These are phyloP conservation scores for Nidula microcarpa DNA, from an alignment of 768 basidiomycete genomes.

Conservation along the genomic window DNA sequence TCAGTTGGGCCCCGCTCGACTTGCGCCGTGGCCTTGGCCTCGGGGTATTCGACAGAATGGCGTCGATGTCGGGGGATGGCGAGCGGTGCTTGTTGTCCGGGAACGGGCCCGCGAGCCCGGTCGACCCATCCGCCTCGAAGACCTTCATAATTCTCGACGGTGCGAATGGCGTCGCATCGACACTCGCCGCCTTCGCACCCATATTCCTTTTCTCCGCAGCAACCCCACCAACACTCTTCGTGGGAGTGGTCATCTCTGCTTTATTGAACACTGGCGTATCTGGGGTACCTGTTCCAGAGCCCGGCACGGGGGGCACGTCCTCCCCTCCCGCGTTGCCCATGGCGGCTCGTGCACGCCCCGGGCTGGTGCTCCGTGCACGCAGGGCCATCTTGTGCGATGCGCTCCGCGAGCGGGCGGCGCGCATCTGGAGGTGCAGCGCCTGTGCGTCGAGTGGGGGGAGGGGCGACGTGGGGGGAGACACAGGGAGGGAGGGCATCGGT, in stretches of 20 bases:
- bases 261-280: too few species aligned
- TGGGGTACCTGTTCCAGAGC: too few species aligned
- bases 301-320: not conserved
- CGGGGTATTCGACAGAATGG: conserved; percentile 35
- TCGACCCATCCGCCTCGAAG: too few species aligned
- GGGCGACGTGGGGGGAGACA: not conserved
- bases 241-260: too few species aligned
- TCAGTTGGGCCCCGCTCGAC: not conserved
- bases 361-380: conserved; percentile 5
- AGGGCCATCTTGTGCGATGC: conserved; percentile 17
- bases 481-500: not conserved
- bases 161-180: not conserved
- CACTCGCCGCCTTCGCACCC: too few species aligned
- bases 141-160: too few species aligned
- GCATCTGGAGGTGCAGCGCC: conserved; percentile 12
- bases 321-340: not conserved
- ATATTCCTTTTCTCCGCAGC: too few species aligned
- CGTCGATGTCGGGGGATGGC: conserved; percentile 31
- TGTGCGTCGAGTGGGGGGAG: not conserved
- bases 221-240: too few species aligned
- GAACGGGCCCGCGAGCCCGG: not conserved
- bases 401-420: conserved; percentile 16
- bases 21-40: conserved; percentile 18
- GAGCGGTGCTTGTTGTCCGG: conserved; percentile 4
- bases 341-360: not conserved